Evolutionary conservation across 1,139 yeast species (phyloP).

Genomic region (Maudiozyma humilis): DNA sequence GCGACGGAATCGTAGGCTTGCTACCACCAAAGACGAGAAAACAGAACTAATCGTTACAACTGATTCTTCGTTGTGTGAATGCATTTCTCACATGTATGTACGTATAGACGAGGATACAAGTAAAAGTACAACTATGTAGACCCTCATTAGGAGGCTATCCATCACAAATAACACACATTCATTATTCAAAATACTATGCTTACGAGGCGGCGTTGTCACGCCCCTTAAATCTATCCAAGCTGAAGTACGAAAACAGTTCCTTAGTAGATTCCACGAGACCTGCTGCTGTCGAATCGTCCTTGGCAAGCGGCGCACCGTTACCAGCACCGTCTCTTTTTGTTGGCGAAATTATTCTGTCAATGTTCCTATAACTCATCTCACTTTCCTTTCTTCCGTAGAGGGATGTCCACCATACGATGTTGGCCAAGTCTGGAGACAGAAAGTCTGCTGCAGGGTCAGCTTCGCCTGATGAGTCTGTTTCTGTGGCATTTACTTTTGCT

Average conservation of each 20-base stretch:
- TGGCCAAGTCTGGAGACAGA: constrained; percentile 57
- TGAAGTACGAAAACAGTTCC: constrained; percentile 3
- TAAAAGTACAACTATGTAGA: neutral
- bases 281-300: neutral
- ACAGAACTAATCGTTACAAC: neutral
- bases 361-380: constrained; percentile 59
- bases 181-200: neutral
- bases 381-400: constrained; percentile 68
- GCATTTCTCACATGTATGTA: too few species aligned
- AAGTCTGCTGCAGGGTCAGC: constrained; percentile 38
- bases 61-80: neutral
- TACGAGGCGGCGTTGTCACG: neutral
- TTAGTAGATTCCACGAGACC: constrained; percentile 4
- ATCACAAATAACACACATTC: too few species aligned
- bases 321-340: neutral
- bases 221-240: constrained; percentile 2
- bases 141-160: neutral
- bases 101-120: neutral
- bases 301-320: neutral
- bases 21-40: constrained; percentile 8
- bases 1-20: constrained; percentile 28
- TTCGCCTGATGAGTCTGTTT: neutral
- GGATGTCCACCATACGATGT: constrained; percentile 83
- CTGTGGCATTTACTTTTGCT: constrained; percentile 1
- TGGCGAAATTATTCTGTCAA: too few species aligned